These are phyloP conservation scores for Xylariaceae sp. DNA, from an alignment of 2,329 filamentous ascomycete species.

Conservation along the genomic window DNA sequence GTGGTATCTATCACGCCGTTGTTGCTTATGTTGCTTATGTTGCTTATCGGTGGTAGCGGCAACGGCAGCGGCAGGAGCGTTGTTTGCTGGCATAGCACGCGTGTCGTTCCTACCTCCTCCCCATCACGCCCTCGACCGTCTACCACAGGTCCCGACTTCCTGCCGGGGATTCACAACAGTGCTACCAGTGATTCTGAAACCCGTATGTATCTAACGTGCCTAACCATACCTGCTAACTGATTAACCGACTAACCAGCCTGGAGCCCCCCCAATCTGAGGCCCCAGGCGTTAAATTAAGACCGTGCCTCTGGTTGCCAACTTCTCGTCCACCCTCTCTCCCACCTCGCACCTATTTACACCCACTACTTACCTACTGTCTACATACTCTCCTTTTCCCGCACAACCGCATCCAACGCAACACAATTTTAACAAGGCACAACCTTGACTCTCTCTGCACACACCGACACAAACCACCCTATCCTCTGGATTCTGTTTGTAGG, in stretches of 20 bases:
- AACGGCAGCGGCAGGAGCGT: neutral
- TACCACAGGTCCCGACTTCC: slow-evolving; percentile 10
- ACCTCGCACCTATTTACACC: slow-evolving; percentile 7
- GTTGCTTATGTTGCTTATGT: neutral
- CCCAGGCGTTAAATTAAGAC: neutral
- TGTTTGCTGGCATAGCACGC: slow-evolving; percentile 5
- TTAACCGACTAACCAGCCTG: neutral
- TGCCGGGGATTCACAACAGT: slow-evolving; percentile 1
- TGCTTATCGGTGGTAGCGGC: slow-evolving; percentile 2
- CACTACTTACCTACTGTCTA: neutral
- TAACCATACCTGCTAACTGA: neutral
- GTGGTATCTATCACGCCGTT: neutral
- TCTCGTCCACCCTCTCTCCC: neutral
- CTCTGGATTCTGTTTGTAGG: slow-evolving; percentile 1
- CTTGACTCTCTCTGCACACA: neutral
- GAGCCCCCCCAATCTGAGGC: neutral
- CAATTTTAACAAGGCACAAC: neutral
- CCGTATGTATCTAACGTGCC: neutral
- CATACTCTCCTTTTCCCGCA: neutral
- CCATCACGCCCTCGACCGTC: neutral
- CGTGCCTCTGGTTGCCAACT: neutral
- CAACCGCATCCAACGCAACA: neutral
- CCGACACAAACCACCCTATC: neutral
- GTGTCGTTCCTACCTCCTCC: neutral
- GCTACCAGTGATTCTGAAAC: slow-evolving; percentile 6